Base-by-base conservation (phyloP, 352 stramenopile genomes). In the Globisporangium rhizosaccharum region DNA sequence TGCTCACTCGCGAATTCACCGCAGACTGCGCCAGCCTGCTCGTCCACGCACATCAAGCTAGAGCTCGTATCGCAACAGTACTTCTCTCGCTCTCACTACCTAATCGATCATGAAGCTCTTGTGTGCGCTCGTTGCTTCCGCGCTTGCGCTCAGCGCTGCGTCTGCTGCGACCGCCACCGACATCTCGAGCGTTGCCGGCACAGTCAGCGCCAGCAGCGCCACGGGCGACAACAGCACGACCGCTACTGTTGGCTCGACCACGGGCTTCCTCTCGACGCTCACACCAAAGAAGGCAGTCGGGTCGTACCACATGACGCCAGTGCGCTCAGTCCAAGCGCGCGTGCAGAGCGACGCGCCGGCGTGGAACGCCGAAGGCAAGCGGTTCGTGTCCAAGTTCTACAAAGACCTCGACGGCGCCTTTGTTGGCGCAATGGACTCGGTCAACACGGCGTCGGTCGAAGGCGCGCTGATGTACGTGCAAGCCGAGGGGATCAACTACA, bases 381-480 rank as follows among this genome's bases (percentile, higher is more conserved):
- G 69, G 25, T 92, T 90, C 61, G 71, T 88, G 53, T 91, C 83
- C 0, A 44, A 36, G 20, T 77, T 77, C 62, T 88, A 85, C 51
- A 67, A 76, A 45, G 62, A 82, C 20, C 70, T 82, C 53, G 70
- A 63, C n/a, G 68, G 71, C 3, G 75, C 70, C n/a, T 93, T 80
- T 62, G 57, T 72, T 15, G 81, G 70, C 9, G 75, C 75, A 9
- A 76, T 94, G 61, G 85, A 96, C 65, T 86, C 74, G n/a, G 83
- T 90, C 26, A 96, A 94, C 65, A 83, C 79, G 25, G 86, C 84
- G 8, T 85, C 70, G 0, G 79, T 96, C 11, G 84, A 93, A 56
- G 86, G 86, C 17, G 75, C 83, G 39, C 79, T 96, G 42, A 94
- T 93, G 82, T 96, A 92, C 69, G 79, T 96, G 36, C 84, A 94